Conservation (phyloP, 306 rosid species). For the Biancaea sappan region DNA sequence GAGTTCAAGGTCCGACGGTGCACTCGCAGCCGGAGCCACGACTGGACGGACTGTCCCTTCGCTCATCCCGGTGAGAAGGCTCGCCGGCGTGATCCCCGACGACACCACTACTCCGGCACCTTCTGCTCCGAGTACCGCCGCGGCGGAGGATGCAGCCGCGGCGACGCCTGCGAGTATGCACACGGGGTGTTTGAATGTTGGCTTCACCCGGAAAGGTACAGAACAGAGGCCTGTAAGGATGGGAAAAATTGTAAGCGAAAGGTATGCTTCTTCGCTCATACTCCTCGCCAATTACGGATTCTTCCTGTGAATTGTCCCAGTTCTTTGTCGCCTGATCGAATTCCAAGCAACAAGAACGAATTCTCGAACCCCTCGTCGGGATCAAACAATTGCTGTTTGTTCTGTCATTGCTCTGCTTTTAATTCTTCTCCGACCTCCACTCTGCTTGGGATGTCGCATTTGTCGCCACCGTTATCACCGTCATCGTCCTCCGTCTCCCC, state of each 20-base stretch:
- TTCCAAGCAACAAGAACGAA: slow-evolving; percentile 37
- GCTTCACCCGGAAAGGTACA: slow-evolving; percentile 90
- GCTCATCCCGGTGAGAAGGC: slow-evolving; percentile 93
- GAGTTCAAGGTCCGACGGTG: slow-evolving; percentile 92
- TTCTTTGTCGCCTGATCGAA: slow-evolving; percentile 33
- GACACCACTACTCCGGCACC: slow-evolving; percentile 68
- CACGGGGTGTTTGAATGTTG: slow-evolving; percentile 95
- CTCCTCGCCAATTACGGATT: slow-evolving; percentile 71
- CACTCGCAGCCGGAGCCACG: slow-evolving; percentile 90
- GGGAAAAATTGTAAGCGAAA: slow-evolving; percentile 83
- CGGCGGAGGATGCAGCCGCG: slow-evolving; percentile 63
- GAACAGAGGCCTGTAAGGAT: slow-evolving; percentile 94
- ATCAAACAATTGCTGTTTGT: slow-evolving; percentile 52
- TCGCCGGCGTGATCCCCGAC: slow-evolving; percentile 77
- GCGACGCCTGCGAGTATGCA: slow-evolving; percentile 77
- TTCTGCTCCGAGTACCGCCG: slow-evolving; percentile 82
- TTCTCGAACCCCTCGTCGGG: slow-evolving; percentile 30
- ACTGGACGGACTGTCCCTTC: slow-evolving; percentile 97
- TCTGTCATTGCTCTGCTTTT: slow-evolving; percentile 39
- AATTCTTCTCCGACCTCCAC: slow-evolving; percentile 77
- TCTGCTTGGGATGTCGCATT: slow-evolving; percentile 62
- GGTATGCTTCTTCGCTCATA: slow-evolving; percentile 91
- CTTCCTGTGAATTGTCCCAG: slow-evolving; percentile 42
- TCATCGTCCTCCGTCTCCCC: slow-evolving; percentile 55
- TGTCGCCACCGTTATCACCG: slow-evolving; percentile 76